Conservation (phyloP, 2,329 filamentous ascomycete genomes). For the Elsinoe fawcettii region DNA sequence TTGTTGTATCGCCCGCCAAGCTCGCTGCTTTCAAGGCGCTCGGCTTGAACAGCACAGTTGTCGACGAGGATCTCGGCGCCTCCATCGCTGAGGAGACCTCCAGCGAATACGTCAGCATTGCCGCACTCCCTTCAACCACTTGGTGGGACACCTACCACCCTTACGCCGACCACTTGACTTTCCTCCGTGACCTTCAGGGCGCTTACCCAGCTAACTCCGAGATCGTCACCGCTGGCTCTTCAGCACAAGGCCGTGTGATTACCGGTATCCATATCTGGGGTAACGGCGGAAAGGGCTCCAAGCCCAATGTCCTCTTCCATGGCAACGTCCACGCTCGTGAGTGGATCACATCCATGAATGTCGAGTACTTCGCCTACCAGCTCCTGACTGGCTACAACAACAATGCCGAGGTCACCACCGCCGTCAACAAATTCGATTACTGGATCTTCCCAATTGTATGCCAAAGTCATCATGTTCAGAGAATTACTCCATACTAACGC, state of each 20-base stretch:
- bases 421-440: conserved; percentile 22
- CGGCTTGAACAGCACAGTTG: conserved; percentile 18
- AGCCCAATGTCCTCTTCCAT: conserved; percentile 23
- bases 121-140: conserved; percentile 18
- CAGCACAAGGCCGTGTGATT: conserved; percentile 22
- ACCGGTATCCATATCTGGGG: conserved; percentile 23
- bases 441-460: conserved; percentile 22
- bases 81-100: conserved; percentile 19
- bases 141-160: conserved; percentile 24
- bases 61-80: conserved; percentile 21
- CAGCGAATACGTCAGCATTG: conserved; percentile 14
- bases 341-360: conserved; percentile 24
- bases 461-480: no score
- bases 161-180: conserved; percentile 23
- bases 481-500: no score
- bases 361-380: conserved; percentile 24
- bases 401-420: conserved; percentile 18
- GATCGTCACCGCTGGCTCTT: conserved; percentile 21
- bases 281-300: conserved; percentile 19
- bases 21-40: conserved; percentile 19
- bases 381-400: conserved; percentile 22
- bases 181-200: conserved; percentile 21
- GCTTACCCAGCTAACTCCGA: conserved; percentile 22
- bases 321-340: conserved; percentile 22
- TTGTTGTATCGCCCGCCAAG: conserved; percentile 18